These are phyloP conservation scores for Penicillium alfredii DNA, from an alignment of 495 filamentous ascomycete species.

Conservation along the genomic window DNA sequence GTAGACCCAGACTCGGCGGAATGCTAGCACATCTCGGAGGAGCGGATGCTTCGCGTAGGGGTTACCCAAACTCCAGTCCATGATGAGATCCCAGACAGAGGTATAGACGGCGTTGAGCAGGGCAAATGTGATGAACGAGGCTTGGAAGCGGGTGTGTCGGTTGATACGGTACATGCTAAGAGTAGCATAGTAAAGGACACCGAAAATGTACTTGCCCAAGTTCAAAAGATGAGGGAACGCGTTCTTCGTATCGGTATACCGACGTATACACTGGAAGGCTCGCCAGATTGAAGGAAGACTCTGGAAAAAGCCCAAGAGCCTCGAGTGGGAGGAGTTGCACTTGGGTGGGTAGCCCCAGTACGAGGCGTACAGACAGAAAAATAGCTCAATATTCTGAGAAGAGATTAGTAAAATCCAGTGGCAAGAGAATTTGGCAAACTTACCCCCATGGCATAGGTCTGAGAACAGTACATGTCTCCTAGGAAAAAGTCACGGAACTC, in stretches of 20 bases:
- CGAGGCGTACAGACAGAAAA: conserved; percentile 86
- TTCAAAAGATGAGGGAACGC: conserved; percentile 91
- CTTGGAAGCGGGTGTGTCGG: conserved; percentile 46
- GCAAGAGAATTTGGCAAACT: conserved; percentile 28
- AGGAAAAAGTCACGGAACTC: conserved; percentile 98
- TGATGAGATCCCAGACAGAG: conserved; percentile 91
- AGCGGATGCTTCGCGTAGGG: conserved; percentile 61
- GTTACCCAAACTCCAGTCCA: conserved; percentile 90
- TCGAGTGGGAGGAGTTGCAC: conserved; percentile 83
- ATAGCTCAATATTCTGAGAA: conserved; percentile 73
- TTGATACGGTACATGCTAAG: conserved; percentile 80
- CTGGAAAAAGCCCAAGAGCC: conserved; percentile 81
- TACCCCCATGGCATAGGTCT: conserved; percentile 83
- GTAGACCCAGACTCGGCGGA: conserved; percentile 72
- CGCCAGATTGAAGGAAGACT: conserved; percentile 81
- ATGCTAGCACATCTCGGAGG: conserved; percentile 73
- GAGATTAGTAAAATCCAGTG: conserved; percentile 18
- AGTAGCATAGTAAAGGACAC: conserved; percentile 69
- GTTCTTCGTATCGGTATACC: conserved; percentile 80
- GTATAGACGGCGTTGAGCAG: conserved; percentile 75
- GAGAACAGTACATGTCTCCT: conserved; percentile 94
- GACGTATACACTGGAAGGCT: conserved; percentile 81
- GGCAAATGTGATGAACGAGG: conserved; percentile 72
- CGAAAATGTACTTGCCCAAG: conserved; percentile 83
- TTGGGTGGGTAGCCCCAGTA: conserved; percentile 62